Conservation (phyloP, 441 rosid species). For the Mallotus repandus region DNA sequence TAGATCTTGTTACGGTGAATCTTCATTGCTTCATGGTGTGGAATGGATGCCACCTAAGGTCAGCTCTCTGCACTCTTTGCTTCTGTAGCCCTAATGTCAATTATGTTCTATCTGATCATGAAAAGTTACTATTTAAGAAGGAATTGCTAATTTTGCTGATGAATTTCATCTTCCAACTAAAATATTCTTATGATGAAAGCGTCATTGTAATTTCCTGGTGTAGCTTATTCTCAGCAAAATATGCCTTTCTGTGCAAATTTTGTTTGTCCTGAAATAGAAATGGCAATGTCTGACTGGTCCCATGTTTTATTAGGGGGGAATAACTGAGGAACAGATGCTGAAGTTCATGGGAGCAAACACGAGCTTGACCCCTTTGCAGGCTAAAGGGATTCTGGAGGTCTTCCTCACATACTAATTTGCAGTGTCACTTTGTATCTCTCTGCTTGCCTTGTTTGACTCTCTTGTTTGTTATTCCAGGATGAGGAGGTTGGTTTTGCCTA, state of each 20-base stretch:
- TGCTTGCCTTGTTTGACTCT: slow-evolving; percentile 21
- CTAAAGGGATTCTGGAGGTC: slow-evolving; percentile 87
- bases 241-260: slow-evolving; percentile 13
- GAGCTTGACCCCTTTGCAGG: slow-evolving; percentile 61
- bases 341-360: slow-evolving; percentile 95
- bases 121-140: neutral
- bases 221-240: neutral
- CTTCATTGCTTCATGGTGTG: slow-evolving; percentile 92
- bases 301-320: slow-evolving; percentile 62
- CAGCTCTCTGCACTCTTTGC: slow-evolving; percentile 17
- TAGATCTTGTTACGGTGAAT: slow-evolving; percentile 92
- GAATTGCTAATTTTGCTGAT: slow-evolving; percentile 9
- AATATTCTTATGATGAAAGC: slow-evolving; percentile 2
- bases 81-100: neutral
- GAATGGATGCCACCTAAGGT: slow-evolving; percentile 99
- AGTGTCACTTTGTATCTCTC: slow-evolving; percentile 6
- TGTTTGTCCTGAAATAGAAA: slow-evolving; percentile 8
- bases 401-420: slow-evolving; percentile 24
- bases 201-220: slow-evolving; percentile 2
- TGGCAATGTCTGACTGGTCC: slow-evolving; percentile 20
- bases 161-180: slow-evolving; percentile 14
- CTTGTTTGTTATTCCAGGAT: slow-evolving; percentile 45
- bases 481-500: slow-evolving; percentile 91
- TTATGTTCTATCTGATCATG: neutral
- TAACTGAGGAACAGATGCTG: slow-evolving; percentile 96